Base-by-base conservation (phyloP, 306 rosid species). In the Bauhinia variegata region DNA sequence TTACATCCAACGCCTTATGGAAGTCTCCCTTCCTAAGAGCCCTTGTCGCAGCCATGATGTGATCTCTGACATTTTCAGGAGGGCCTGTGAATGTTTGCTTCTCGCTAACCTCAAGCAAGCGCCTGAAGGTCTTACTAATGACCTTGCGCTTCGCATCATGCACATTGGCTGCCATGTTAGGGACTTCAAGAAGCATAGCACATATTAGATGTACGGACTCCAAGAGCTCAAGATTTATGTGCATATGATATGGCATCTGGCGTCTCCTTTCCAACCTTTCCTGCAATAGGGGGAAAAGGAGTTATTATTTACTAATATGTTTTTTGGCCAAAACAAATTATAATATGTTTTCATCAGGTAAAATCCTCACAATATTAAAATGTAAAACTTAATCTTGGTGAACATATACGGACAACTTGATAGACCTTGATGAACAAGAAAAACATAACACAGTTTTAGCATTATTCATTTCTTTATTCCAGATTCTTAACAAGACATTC, bases 191-290 rank as follows among this genome's bases (percentile, higher is more conserved):
- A 75, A 95, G 85, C 97, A 95, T 95, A 43, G 97, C 97, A 72
- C 96, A 82, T 75, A 79, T 87, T 72, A 95, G 84, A 84, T 95
- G 99, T 42, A 95, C 96, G 0, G 95, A 72, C 76, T 95, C 99
- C 75, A 91, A 53, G 54, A 90, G 97, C 87, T 95, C 99, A 23
- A 89, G 97, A 80, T 88, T 95, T 51, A 95, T 95, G 79, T 95
- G 99, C 99, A 95, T 95, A 60, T 95, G 99, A 73, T 90, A 95
- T 33, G 99, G 99, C 99, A 95, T 95, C 78, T 90, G 97, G 3
- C 99, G 85, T 66, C 97, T 88, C 75, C 99, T 82, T 86, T 95
- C 99, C 81, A 88, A 70, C 72, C 99, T 88, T 83, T 95, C 99
- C 99, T 95, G 89, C 44, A 76, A 67, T 60, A 16, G 23, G 13